Evolutionary conservation across 768 basidiomycete species (phyloP).

Genomic region (Clitopilus passeckerianus): DNA sequence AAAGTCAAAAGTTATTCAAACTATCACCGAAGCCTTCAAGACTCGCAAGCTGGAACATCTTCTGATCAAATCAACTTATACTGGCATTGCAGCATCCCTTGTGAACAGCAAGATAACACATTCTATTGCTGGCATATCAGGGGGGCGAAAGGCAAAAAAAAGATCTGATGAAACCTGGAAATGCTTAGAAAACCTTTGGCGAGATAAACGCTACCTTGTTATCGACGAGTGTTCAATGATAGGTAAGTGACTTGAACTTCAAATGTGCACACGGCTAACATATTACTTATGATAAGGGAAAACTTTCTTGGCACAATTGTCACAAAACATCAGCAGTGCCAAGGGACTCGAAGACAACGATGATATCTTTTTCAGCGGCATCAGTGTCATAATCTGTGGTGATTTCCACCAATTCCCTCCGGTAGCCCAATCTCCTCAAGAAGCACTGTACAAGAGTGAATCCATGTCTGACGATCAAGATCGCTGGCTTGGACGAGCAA

Average conservation of each 20-base stretch:
- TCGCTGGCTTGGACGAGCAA: constrained; percentile 11
- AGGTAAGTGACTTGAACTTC: neutral
- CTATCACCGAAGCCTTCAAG: constrained; percentile 28
- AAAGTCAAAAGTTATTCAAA: constrained; percentile 35
- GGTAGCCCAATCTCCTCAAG: constrained; percentile 17
- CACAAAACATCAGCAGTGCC: neutral
- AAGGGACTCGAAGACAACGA: neutral
- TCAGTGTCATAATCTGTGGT: constrained; percentile 34
- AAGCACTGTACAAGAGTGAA: constrained; percentile 9
- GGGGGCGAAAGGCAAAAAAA: neutral
- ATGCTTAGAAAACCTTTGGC: constrained; percentile 11
- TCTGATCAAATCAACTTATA: constrained; percentile 30
- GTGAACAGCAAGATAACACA: constrained; percentile 33
- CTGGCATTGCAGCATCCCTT: constrained; percentile 33
- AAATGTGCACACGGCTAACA: no score
- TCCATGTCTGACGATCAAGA: neutral
- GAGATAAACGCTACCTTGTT: constrained; percentile 19
- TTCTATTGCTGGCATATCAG: constrained; percentile 19
- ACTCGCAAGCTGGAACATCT: neutral
- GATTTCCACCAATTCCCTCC: constrained; percentile 45
- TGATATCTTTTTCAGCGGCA: constrained; percentile 25
- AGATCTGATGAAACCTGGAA: neutral
- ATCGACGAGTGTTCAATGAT: constrained; percentile 27
- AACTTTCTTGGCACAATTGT: neutral
- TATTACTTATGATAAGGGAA: neutral